A percentile compares a stretch with the other conserved stretches of the same genome.
phyloP scores from a whole-genome alignment of 495 filamentous ascomycete genomes.

The Xylona heveae region DNA sequence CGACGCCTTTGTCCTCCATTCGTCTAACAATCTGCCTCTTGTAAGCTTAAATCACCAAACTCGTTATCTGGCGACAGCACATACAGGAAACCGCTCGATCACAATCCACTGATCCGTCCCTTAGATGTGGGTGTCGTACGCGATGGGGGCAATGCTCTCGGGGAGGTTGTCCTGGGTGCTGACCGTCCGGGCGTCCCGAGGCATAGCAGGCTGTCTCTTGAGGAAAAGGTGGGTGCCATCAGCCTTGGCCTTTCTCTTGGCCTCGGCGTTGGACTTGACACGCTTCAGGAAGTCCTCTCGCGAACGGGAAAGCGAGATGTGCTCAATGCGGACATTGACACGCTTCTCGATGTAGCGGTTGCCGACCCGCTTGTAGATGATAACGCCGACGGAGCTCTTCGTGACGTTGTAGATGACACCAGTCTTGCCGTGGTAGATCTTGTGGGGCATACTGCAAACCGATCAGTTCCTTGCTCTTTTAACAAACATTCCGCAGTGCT shows the following conservation, averaged over 20 bases:
- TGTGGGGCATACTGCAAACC: constrained; percentile 73
- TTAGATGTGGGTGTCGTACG: constrained; percentile 99
- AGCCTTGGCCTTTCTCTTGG: constrained; percentile 79
- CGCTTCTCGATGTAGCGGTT: constrained; percentile 99
- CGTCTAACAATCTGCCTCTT: no score
- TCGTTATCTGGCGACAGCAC: no score
- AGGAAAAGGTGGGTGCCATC: constrained; percentile 69
- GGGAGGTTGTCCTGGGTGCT: constrained; percentile 55
- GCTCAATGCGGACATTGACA: constrained; percentile 95
- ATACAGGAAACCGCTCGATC: no score
- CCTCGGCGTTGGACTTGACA: constrained; percentile 84
- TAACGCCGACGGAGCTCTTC: constrained; percentile 86
- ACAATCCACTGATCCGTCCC: no score
- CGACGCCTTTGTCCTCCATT: no score
- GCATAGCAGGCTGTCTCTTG: constrained; percentile 71
- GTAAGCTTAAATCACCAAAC: no score
- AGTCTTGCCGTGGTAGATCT: constrained; percentile 98
- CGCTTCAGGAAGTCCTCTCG: constrained; percentile 88
- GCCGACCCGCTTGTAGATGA: constrained; percentile 95
- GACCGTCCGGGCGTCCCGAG: constrained; percentile 60
- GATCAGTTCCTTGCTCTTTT: no score
- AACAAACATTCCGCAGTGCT: constrained; percentile 7
- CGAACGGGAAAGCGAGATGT: constrained; percentile 81
- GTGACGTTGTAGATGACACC: constrained; percentile 97
- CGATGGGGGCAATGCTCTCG: constrained; percentile 74